Base-by-base conservation (phyloP, 106 monocot species). In the Ottelia alismoides region DNA sequence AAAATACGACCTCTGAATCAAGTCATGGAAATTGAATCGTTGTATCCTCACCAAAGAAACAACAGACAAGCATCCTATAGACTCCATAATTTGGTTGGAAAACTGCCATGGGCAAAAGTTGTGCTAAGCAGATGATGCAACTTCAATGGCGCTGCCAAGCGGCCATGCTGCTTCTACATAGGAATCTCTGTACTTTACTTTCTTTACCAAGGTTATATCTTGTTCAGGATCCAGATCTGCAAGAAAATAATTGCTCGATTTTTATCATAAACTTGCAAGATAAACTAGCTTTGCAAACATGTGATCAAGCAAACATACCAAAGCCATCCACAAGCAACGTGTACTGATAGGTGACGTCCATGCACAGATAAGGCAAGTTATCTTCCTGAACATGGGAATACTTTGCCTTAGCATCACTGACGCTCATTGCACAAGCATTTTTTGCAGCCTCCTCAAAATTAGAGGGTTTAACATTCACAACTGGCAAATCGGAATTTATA, bases 111-210 rank as follows among this genome's bases (percentile, higher is more conserved):
- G n/a, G n/a, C n/a, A n/a, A n/a, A n/a, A n/a, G n/a, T n/a, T n/a
- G n/a, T n/a, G n/a, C 29, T 45, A 74, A 59, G 60, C 48, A 19
- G 63, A 66, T 28, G 87, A 88, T 43, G 77, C 80, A 53, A 57
- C 74, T 66, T 89, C 89, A 56, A 89, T 79, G 22, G 89, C 89
- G 61, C 83, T 84, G n/a, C 89, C 89, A 23, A 89, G 64, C 2
- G 89, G 89, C 89, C 89, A 89, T 17, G 89, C 89, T 44, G 89
- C 89, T 53, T 84, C n/a, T n/a, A n/a, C n/a, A n/a, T n/a, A n/a
- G n/a, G n/a, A n/a, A n/a, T n/a, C n/a, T n/a, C n/a, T n/a, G n/a
- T n/a, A n/a, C n/a, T n/a, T n/a, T n/a, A n/a, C n/a, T n/a, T n/a
- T n/a, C n/a, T n/a, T n/a, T n/a, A n/a, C n/a, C n/a, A n/a, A n/a